Evolutionary conservation across 129 eudicot genomes (phyloP).

Genomic region (Tagetes erecta): DNA sequence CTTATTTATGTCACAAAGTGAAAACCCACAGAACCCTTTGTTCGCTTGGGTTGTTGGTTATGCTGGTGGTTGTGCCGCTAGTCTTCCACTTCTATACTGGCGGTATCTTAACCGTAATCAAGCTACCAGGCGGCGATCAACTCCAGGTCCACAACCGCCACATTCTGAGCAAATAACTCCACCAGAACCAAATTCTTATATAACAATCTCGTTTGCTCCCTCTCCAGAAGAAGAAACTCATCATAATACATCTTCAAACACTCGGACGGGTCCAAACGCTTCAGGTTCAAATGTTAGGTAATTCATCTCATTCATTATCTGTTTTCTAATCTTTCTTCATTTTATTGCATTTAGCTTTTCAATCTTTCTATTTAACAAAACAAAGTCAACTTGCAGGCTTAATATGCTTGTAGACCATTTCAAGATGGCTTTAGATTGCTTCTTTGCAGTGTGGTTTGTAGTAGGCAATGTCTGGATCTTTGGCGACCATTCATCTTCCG

Average conservation of each 20-base stretch:
- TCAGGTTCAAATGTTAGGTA: constrained; percentile 44
- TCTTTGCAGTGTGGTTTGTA: constrained; percentile 77
- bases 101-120: constrained; percentile 56
- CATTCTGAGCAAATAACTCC: constrained; percentile 35
- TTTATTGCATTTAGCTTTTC: background rate
- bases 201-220: constrained; percentile 51
- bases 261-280: constrained; percentile 32
- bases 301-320: background rate
- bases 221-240: constrained; percentile 47
- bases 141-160: constrained; percentile 37
- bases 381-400: constrained; percentile 32
- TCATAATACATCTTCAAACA: constrained; percentile 34
- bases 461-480: constrained; percentile 74
- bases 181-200: constrained; percentile 52
- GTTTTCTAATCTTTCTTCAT: background rate
- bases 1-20: constrained; percentile 47
- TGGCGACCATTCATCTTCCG: constrained; percentile 62
- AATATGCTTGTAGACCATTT: constrained; percentile 51
- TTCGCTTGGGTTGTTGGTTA: constrained; percentile 75
- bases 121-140: constrained; percentile 36
- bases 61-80: constrained; percentile 53
- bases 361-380: background rate
- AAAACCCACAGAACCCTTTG: constrained; percentile 62
- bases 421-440: constrained; percentile 70
- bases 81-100: constrained; percentile 64